Percentiles rank a stretch among this genome's conserved stretches.
phyloP scores from a whole-genome alignment of 1,139 yeast species.

The Meyerozyma sp. region DNA sequence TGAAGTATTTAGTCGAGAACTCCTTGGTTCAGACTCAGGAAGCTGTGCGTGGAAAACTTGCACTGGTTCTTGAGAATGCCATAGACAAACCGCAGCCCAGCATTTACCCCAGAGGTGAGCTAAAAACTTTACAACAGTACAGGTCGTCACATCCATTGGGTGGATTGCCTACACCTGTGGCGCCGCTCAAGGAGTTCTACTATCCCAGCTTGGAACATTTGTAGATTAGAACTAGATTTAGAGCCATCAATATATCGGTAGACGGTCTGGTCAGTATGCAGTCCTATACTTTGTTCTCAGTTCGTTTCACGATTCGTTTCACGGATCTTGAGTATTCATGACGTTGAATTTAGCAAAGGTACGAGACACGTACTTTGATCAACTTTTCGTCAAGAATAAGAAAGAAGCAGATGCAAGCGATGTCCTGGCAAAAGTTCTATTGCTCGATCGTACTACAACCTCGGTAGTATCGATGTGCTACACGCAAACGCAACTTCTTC shows the following conservation, averaged over 20 bases:
- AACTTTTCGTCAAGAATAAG: constrained; percentile 24
- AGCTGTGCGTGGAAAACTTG: background rate
- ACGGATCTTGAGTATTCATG: constrained; percentile 11
- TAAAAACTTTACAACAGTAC: constrained; percentile 18
- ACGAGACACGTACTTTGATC: constrained; percentile 32
- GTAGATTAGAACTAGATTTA: background rate
- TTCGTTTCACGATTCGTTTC: background rate
- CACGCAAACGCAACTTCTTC: constrained; percentile 79
- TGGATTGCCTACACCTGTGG: constrained; percentile 28
- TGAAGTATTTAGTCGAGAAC: constrained; percentile 2
- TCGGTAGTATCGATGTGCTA: constrained; percentile 79
- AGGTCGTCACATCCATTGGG: constrained; percentile 19
- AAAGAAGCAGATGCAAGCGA: constrained; percentile 17
- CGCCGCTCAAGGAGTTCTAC: constrained; percentile 26
- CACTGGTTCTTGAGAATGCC: constrained; percentile 10
- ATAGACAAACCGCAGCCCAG: constrained; percentile 20
- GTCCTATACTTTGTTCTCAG: background rate
- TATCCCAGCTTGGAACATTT: constrained; percentile 11
- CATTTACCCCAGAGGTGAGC: constrained; percentile 22
- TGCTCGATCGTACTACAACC: constrained; percentile 77
- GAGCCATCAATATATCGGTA: too few species aligned
- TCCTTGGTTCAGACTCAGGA: constrained; percentile 1
- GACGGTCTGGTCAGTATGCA: background rate
- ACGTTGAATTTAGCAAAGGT: constrained; percentile 31
- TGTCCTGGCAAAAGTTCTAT: constrained; percentile 61